Base-by-base conservation (phyloP, 371 early-diverging fungal species). In the Gilbertella persicaria region DNA sequence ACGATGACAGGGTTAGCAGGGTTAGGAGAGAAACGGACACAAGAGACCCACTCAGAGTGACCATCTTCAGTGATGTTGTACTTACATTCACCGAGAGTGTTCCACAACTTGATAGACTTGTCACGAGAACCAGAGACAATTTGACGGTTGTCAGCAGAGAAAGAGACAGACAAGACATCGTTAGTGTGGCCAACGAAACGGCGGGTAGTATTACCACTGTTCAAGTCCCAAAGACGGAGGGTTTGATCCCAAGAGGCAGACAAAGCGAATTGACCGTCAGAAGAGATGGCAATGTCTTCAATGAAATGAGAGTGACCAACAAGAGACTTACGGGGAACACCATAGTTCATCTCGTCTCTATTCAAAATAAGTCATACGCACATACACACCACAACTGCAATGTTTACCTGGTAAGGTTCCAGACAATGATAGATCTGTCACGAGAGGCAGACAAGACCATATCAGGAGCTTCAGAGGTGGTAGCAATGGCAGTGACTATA, bases 1-100 rank as follows among this genome's bases (percentile, higher is more conserved):
- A 98, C 95, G 72, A 98, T 91, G 80, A 96, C 87, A 60, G 97
- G 95, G 88, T 93, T 96, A 66, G 84, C 85, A 64, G 95, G 90
- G 94, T 97, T 97, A 79, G 99, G 98, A 56, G 97, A 96, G 95
- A 97, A 97, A 71, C 95, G 88, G 64, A 98, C 98, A 87, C 93
- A 93, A 56, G 96, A 96, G 65, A 97, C 93, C 99, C 97, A 97
- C 75, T 96, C 96, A 71, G 87, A 71, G 95, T 98, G 99, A 61
- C 92, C 91, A 68, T 95, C 93, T 66, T 94, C 90, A 57, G 74
- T 76, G 69, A 98, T 88, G 84, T 89, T 92, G 89, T 84, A 92
- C 91, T 97, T 98, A 92, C 97, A 97, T 83, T 98, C 99, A 64
- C 97, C 99, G 40, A 96, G 85, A 60, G 97, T 97, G 93, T 98